These are phyloP conservation scores for Phytophthora sp. DNA, from an alignment of 352 stramenopile genomes.

Conservation along the genomic window DNA sequence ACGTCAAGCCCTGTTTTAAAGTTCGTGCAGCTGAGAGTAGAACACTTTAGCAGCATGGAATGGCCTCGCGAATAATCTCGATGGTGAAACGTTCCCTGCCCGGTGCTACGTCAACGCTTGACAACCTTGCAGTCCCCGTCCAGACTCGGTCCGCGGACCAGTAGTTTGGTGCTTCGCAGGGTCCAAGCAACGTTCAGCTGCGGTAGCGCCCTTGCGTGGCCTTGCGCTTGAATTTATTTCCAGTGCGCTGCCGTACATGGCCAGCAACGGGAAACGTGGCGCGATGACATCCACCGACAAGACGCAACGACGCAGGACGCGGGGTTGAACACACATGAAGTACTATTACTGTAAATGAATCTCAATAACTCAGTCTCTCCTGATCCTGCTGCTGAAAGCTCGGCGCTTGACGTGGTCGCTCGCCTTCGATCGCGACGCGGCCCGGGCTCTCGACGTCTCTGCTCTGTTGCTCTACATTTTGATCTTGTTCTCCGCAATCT, in stretches of 20 bases:
- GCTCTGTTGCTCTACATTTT: slow-evolving; percentile 57
- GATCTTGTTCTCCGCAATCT: slow-evolving; percentile 60
- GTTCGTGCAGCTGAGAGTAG: no score
- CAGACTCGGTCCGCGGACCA: slow-evolving; percentile 1
- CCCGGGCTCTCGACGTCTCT: slow-evolving; percentile 1
- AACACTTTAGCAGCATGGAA: no score
- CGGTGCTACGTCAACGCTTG: no score
- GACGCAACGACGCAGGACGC: background rate
- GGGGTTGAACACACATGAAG: slow-evolving; percentile 26
- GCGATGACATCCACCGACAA: background rate
- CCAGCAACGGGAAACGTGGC: background rate
- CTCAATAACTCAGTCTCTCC: slow-evolving; percentile 32
- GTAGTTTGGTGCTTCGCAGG: background rate
- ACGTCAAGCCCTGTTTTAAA: no score
- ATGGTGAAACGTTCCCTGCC: no score
- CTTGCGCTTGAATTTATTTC: background rate
- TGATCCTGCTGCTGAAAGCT: slow-evolving; percentile 11
- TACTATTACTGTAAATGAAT: slow-evolving; percentile 38
- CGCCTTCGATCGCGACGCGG: slow-evolving; percentile 10
- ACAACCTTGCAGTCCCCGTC: background rate
- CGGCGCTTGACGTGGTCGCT: slow-evolving; percentile 10
- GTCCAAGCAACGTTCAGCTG: background rate
- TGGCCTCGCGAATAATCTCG: no score
- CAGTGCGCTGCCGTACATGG: background rate
- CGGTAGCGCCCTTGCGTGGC: slow-evolving; percentile 1